These are phyloP conservation scores for Panicum miliaceum DNA, from an alignment of 176 grass and related monocot species.

Conservation along the genomic window DNA sequence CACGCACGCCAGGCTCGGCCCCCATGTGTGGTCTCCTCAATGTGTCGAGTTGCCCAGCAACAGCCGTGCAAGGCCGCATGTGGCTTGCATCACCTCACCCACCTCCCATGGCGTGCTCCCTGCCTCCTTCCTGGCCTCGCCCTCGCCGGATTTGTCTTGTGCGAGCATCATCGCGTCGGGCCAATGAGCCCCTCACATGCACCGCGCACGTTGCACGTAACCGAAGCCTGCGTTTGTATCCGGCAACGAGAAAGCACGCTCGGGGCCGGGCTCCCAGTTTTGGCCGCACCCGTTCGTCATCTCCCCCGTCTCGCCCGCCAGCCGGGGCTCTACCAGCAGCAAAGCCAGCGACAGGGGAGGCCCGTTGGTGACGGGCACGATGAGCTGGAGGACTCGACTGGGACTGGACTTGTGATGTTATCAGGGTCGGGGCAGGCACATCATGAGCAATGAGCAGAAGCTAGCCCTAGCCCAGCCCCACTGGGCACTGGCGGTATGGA, in stretches of 20 bases:
- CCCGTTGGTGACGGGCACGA: neutral
- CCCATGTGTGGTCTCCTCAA: slow-evolving; percentile 41
- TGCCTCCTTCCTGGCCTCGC: slow-evolving; percentile 3
- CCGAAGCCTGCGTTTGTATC: neutral
- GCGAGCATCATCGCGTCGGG: neutral
- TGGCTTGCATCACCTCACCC: slow-evolving; percentile 33
- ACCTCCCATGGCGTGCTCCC: neutral
- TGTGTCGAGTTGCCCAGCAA: slow-evolving; percentile 41
- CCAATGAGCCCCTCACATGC: slow-evolving; percentile 19
- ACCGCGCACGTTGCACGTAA: neutral
- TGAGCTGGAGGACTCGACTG: neutral
- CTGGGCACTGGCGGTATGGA: neutral
- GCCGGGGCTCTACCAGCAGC: no score
- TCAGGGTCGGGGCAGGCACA: slow-evolving; percentile 9
- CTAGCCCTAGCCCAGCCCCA: slow-evolving; percentile 2
- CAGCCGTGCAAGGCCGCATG: slow-evolving; percentile 26
- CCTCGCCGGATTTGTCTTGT: slow-evolving; percentile 28
- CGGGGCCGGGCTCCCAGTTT: neutral
- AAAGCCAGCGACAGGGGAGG: no score
- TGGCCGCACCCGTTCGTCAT: neutral
- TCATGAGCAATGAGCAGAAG: slow-evolving; percentile 15
- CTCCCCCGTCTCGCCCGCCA: neutral
- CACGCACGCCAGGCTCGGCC: slow-evolving; percentile 4
- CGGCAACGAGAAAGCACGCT: neutral
- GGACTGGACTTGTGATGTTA: slow-evolving; percentile 35